Conservation (phyloP, 1,139 yeast genomes). For the Protomyces pachydermus region DNA sequence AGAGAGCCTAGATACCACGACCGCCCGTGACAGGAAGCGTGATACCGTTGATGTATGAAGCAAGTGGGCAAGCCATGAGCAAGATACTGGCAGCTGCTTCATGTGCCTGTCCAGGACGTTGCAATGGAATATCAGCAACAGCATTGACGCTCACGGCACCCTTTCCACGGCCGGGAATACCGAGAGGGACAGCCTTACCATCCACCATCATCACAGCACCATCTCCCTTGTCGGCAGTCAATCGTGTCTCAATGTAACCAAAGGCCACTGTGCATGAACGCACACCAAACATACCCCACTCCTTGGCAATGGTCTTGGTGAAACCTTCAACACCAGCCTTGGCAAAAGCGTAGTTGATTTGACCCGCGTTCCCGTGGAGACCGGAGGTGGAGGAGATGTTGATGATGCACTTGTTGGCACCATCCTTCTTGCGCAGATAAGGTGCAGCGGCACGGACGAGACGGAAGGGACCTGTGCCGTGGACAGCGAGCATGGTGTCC, state of each 20-base stretch:
- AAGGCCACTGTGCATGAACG: constrained; percentile 25
- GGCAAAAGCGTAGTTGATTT: constrained; percentile 92
- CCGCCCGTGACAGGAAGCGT: constrained; percentile 26
- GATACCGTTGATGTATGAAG: constrained; percentile 25
- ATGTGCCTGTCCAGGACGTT: constrained; percentile 20
- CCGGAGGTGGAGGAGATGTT: constrained; percentile 95
- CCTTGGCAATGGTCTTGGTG: constrained; percentile 55
- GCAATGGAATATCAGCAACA: constrained; percentile 23
- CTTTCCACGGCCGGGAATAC: constrained; percentile 24
- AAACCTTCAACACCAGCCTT: constrained; percentile 67
- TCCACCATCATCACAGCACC: constrained; percentile 26
- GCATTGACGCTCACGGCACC: constrained; percentile 19
- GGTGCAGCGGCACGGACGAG: constrained; percentile 67
- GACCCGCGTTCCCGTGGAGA: constrained; percentile 96
- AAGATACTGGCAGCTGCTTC: constrained; percentile 25
- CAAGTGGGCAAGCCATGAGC: constrained; percentile 18
- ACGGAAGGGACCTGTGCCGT: constrained; percentile 73
- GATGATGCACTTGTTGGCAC: constrained; percentile 47
- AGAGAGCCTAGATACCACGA: constrained; percentile 8
- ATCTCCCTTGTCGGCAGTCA: constrained; percentile 24
- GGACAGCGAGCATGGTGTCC: constrained; percentile 72
- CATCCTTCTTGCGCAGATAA: constrained; percentile 23
- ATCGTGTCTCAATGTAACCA: constrained; percentile 27
- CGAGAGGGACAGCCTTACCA: constrained; percentile 22
- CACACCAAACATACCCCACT: constrained; percentile 26